Conservation (phyloP, 306 rosid genomes). For the Pterocarpus macrocarpus region DNA sequence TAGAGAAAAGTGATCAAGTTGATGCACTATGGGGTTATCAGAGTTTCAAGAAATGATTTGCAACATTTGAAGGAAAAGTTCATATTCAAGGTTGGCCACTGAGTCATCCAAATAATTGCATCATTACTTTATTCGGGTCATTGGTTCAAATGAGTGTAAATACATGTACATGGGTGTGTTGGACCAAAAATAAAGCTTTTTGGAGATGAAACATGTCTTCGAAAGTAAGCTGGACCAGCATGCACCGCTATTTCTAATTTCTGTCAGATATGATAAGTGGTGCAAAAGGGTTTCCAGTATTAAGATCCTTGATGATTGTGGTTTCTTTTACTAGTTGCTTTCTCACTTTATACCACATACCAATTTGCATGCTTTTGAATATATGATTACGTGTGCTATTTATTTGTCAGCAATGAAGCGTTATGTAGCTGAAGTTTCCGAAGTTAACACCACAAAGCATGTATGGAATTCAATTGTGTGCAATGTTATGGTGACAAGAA, state of each 20-base stretch:
- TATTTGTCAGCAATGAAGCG: constrained; percentile 9
- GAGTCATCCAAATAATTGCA: not conserved
- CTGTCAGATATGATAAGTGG: not conserved
- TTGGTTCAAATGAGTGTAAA: constrained; percentile 45
- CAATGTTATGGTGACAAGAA: constrained; percentile 2
- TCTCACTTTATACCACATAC: constrained; percentile 1
- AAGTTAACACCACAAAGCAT: not conserved
- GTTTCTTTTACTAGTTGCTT: not conserved
- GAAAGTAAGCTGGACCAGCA: constrained; percentile 25
- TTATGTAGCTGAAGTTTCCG: not conserved
- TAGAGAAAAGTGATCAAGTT: not conserved
- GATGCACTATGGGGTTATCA: not conserved
- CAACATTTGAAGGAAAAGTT: constrained; percentile 10
- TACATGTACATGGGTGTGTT: constrained; percentile 26
- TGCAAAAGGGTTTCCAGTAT: not conserved
- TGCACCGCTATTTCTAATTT: not conserved
- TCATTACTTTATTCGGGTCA: not conserved
- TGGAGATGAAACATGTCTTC: constrained; percentile 21
- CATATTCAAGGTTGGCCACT: not conserved
- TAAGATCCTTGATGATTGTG: constrained; percentile 14
- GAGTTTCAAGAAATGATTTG: constrained; percentile 23
- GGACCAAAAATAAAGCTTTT: constrained; percentile 27
- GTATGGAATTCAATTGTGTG: not conserved
- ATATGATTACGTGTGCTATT: constrained; percentile 5
- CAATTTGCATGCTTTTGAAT: constrained; percentile 29